Conservation (phyloP, 441 rosid genomes). For the Croton laevigatus region DNA sequence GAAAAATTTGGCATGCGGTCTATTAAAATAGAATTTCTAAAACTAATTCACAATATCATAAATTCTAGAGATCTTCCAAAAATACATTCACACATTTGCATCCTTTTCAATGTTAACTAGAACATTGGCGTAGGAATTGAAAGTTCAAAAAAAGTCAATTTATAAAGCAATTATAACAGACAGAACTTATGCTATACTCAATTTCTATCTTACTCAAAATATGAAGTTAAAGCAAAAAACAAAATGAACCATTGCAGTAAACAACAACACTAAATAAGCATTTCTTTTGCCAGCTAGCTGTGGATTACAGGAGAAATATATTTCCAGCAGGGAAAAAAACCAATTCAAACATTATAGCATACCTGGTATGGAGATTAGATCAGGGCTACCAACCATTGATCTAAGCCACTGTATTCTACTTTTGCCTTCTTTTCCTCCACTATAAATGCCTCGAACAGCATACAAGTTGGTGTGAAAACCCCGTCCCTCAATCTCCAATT, state of each 20-base stretch:
- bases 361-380: conserved; percentile 95
- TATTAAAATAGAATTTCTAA: neutral
- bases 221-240: neutral
- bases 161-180: neutral
- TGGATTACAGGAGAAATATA: neutral
- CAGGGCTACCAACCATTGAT: conserved; percentile 98
- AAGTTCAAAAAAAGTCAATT: neutral
- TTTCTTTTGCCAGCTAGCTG: neutral
- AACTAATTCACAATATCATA: neutral
- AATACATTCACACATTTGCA: neutral
- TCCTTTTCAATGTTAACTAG: neutral
- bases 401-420: conserved; percentile 98
- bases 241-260: neutral
- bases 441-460: conserved; percentile 80
- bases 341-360: conserved; percentile 18
- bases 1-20: neutral
- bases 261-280: neutral
- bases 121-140: neutral
- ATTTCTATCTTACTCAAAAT: neutral
- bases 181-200: neutral
- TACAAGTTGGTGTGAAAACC: conserved; percentile 94
- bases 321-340: neutral
- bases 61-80: neutral
- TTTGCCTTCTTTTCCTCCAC: conserved; percentile 97
- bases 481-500: conserved; percentile 92